Evolutionary conservation across 257 asterid species (phyloP), one percentile per base, ranked within the genome.

Genomic region (Solanum acaule): DNA sequence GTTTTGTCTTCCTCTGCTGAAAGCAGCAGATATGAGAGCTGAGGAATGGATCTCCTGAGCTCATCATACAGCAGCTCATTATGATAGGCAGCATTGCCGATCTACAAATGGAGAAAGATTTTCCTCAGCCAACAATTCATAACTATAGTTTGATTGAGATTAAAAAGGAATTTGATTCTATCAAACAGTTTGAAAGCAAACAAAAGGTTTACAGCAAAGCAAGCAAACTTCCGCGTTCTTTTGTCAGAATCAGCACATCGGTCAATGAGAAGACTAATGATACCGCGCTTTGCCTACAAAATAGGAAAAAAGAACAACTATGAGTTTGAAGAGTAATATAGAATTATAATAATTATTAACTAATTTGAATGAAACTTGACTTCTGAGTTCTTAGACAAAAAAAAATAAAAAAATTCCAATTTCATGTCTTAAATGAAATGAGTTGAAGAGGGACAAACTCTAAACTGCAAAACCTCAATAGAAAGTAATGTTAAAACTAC

Each of bases 61-160:
- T 95, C 98, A 11, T 96, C 99, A 67, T 97, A 96, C 86, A 96
- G 89, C 10, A 93, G 92, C 90, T 97, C 99, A 70, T 94, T 96
- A 78, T 97, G 99, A 91, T 96, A 97, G 61, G 99, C 99, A 90
- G 99, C 99, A 93, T 97, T 97, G 35, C 99, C 99, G 18, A 96
- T 98, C 99, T 97, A 92, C 81, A 87, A 90, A 67, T 73, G 88
- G 72, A 75, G 83, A 75, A 56, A 88, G 76, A 84, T 37, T 35
- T 82, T 84, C 87, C 75, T 94, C 87, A 89, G 89, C 73, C 22
- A 75, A 82, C 86, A 38, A 49, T 29, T 49, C 59, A 82, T 31
- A 18, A 82, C 31, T 18, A 82, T 49, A 31, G 70, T 49, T 49
- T 49, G 44, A 82, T 20, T 49, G 68, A 82, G 38, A 49, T 49